phyloP scores from a whole-genome alignment of 768 basidiomycete genomes.

The Boletus bicolor region DNA sequence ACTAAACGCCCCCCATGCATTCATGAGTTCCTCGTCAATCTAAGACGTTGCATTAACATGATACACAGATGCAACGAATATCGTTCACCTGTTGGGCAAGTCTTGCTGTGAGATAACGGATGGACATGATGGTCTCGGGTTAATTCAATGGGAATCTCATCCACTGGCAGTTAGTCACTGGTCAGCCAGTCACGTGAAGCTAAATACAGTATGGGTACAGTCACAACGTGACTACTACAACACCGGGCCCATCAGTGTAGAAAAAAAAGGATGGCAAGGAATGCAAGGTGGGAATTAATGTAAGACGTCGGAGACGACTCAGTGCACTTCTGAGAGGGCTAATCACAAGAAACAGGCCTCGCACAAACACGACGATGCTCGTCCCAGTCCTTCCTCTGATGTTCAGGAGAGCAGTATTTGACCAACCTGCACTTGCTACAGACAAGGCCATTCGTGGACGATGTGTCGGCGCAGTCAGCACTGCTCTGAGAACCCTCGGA shows the following conservation, averaged over 20 bases:
- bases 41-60: slow-evolving; percentile 26
- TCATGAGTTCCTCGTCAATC: slow-evolving; percentile 97
- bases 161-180: neutral
- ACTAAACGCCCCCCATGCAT: slow-evolving; percentile 82
- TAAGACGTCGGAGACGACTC: neutral
- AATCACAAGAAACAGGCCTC: slow-evolving; percentile 30
- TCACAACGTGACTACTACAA: slow-evolving; percentile 9
- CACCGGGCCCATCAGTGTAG: neutral
- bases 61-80: neutral
- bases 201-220: neutral
- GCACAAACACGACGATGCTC: slow-evolving; percentile 71
- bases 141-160: neutral
- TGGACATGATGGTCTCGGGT: slow-evolving; percentile 37
- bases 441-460: slow-evolving; percentile 47
- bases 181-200: neutral
- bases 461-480: slow-evolving; percentile 32
- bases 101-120: slow-evolving; percentile 66
- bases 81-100: slow-evolving; percentile 68
- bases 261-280: neutral
- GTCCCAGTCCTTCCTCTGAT: slow-evolving; percentile 75
- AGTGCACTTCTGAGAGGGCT: neutral
- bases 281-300: neutral
- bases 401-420: slow-evolving; percentile 72
- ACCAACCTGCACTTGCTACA: slow-evolving; percentile 80
- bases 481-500: slow-evolving; percentile 47